Base-by-base conservation (phyloP, 1,284 basidiomycete species). In the Irpex sp. region DNA sequence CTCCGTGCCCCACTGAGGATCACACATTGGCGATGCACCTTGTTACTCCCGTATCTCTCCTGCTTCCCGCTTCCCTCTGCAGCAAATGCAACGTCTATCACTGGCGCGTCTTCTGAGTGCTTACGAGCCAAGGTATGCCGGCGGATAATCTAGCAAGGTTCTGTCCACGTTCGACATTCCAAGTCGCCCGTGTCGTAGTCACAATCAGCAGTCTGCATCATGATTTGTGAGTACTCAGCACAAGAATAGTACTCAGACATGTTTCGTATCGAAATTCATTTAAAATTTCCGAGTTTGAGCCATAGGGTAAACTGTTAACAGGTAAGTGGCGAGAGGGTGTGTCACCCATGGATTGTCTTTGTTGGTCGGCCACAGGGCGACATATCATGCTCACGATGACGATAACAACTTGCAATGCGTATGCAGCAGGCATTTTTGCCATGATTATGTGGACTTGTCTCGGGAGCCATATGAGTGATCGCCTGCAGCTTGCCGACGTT, bases 401-500 rank as follows among this genome's bases (percentile, higher is more conserved):
- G 26, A 26, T 26, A 26, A 26, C 26, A 26, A 26, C 26, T 26
- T 26, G 3, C 26, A 26, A 26, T 26, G 26, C 26, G 26, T 26
- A 26, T 26, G 26, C 26, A 26, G 40, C 40, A 11, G 40, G 40
- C 40, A 15, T 44, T 44, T 15, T 15, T 51, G 15, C 49, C 49
- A 13, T 47, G 2, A 47, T 47, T n/a, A 19, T 52, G 15, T 56
- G 31, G 54, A 17, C 9, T 17, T 31, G 11, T 26, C 7, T 56
- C 26, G 26, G 26, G 26, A 26, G 13, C 26, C 40, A 11, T 56
- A 26, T 34, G 6, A 57, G 54, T 63, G 64, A 63, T 65, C 62
- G 62, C 54, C 64, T 52, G 63, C 17, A 61, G 59, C 36, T 36
- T 65, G 64, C 64, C 64, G 64, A 61, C 61, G 56, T 47, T 47